Evolutionary conservation across 345 rosid species (phyloP), one percentile per base, ranked within the genome.

Genomic region (Sapria himalayana): DNA sequence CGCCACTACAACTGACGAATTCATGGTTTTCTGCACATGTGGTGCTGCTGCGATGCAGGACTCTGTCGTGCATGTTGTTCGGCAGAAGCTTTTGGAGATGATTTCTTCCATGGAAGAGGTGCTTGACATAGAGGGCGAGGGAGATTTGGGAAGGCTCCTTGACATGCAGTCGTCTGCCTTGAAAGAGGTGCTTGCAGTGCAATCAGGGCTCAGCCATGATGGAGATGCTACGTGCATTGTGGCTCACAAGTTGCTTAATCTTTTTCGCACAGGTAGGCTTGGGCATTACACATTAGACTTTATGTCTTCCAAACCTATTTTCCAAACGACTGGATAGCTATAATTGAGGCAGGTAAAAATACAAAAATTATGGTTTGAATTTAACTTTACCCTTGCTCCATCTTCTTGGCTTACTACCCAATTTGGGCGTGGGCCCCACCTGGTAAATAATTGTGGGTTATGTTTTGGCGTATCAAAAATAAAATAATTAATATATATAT

Each of bases 241-340:
- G 45, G 77, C 75, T 33, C 39, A 50, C 13, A 82, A 73, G 69
- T 38, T 82, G 47, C 55, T 78, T 36, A 73, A 76, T 64, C 51
- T 82, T n/a, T 78, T 53, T 42, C 79, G 80, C 15, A 78, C 78
- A n/a, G 94, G 86, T 41, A 69, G 92, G 62, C 74, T 82, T 24
- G 94, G 82, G 33, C 91, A 64, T 44, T 70, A 68, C 55, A 72
- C 76, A 4, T 25, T 85, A 40, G 96, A 85, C 41, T 39, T 44
- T 38, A 48, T 60, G n/a, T n/a, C n/a, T n/a, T 32, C 33, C 4
- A 56, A 25, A 21, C 57, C 59, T 56, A 39, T 60, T 17, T 49
- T 56, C 11, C 60, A 54, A 13, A n/a, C n/a, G n/a, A n/a, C n/a
- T n/a, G n/a, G n/a, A n/a, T n/a, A n/a, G n/a, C n/a, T n/a, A n/a